These are phyloP conservation scores for Chlorencoelia australis DNA, from an alignment of 2,329 filamentous ascomycete species.

Conservation along the genomic window DNA sequence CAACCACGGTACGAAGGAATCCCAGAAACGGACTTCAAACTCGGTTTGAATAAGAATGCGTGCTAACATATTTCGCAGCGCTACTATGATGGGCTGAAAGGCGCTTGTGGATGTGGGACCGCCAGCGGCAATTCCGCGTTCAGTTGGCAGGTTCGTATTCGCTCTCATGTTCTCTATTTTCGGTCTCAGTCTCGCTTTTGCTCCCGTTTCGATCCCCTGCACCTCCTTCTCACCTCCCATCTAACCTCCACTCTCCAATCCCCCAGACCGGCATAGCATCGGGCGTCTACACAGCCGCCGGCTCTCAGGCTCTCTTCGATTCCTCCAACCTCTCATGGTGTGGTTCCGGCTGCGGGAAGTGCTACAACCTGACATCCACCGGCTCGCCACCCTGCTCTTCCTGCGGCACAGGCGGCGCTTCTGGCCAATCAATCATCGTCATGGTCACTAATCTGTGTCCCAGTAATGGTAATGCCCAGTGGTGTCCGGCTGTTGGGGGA, in stretches of 20 bases:
- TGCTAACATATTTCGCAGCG: conserved; percentile 19
- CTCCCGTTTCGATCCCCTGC: too few species aligned
- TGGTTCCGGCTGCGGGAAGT: conserved; percentile 24
- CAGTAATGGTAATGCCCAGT: conserved; percentile 27
- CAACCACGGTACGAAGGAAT: too few species aligned
- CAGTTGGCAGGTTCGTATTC: too few species aligned
- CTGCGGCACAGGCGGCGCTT: conserved; percentile 18
- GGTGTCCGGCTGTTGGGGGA: conserved; percentile 27
- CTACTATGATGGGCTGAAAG: conserved; percentile 27
- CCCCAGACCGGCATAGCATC: conserved; percentile 6
- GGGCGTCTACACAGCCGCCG: conserved; percentile 22
- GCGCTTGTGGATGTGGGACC: conserved; percentile 26
- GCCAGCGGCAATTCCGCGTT: conserved; percentile 18
- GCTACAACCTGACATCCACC: conserved; percentile 25
- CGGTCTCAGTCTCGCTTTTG: too few species aligned
- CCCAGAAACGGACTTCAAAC: too few species aligned
- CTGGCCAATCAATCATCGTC: conserved; percentile 22
- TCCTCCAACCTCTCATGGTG: conserved; percentile 17
- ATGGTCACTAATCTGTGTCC: conserved; percentile 30
- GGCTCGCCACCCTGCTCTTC: conserved; percentile 16
- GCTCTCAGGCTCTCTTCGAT: conserved; percentile 18
- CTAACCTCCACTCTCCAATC: neutral
- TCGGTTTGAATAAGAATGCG: too few species aligned
- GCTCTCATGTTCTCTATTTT: too few species aligned
- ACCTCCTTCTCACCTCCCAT: conserved; percentile 3